Base-by-base conservation (phyloP, 2,329 filamentous ascomycete species). In the Neoarthrinium moseri region DNA sequence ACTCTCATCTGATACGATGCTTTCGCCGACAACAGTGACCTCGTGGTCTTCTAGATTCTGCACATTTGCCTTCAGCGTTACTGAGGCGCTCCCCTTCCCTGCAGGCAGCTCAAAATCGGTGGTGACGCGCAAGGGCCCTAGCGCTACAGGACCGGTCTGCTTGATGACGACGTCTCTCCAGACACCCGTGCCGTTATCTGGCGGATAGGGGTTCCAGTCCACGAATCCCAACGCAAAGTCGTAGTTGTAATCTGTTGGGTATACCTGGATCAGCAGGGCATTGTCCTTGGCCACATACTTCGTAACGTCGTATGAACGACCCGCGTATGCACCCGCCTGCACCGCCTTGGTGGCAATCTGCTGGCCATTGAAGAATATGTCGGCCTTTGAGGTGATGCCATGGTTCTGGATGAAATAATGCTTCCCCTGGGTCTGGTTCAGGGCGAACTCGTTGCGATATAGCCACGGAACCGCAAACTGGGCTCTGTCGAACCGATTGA, bases 181-280 rank as follows among this genome's bases (percentile, higher is more conserved):
- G 7, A 86, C 66, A 0, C 81, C 81, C 0, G 80, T 83, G 3
- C 81, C 81, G 37, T 84, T 83, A 56, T 85, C 81, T 0, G 78
- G 72, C 0, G 81, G 78, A 44, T 76, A 75, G 0, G 79, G 79
- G 45, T 83, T 83, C 80, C 81, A 84, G 53, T 84, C 80, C 1
- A 80, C 73, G 45, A 81, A 84, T 0, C 78, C 78, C 8, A 82
- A 62, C 0, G 75, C 80, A 43, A 85, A 73, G 49, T 85, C 80
- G 20, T 74, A 70, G 13, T 77, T 69, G 56, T 83, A 84, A 50
- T 81, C 68, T 0, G 81, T 83, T 0, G 81, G 80, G 51, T 83
- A 72, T 0, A 72, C 75, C 30, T 69, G 67, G 15, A 84, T 71
- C 2, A 77, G 65, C 3, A 86, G 50, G 0, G 74, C 73, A 52